These are phyloP conservation scores for Echria macrotheca DNA, from an alignment of 495 filamentous ascomycete genomes.

Conservation along the genomic window DNA sequence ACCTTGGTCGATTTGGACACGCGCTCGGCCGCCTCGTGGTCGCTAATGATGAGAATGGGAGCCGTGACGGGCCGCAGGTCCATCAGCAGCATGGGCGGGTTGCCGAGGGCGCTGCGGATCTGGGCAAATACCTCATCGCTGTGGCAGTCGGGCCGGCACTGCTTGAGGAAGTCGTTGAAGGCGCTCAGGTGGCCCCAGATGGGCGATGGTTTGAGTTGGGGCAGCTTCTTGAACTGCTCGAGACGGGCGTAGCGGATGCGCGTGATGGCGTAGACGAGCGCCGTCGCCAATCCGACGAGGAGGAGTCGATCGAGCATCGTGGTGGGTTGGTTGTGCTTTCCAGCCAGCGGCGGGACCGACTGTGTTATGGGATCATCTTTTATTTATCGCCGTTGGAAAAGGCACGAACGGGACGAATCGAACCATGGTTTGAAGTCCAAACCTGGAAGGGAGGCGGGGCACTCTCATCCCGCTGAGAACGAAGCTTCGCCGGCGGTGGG, in stretches of 20 bases:
- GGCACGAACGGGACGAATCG: too few relatives aligned
- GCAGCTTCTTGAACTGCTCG: constrained; percentile 26
- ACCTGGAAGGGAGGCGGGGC: too few relatives aligned
- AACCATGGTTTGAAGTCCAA: too few relatives aligned
- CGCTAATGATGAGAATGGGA: constrained; percentile 33
- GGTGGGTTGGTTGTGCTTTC: too few relatives aligned
- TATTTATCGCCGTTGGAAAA: too few relatives aligned
- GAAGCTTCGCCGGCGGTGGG: too few relatives aligned
- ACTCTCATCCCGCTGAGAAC: too few relatives aligned
- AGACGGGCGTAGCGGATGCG: constrained; percentile 20
- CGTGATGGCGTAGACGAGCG: too few relatives aligned
- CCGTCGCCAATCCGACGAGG: constrained; percentile 2
- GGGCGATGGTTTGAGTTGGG: constrained; percentile 24
- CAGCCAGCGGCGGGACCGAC: too few relatives aligned
- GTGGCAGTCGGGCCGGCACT: constrained; percentile 16
- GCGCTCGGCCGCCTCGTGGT: constrained; percentile 43
- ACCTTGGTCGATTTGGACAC: constrained; percentile 31
- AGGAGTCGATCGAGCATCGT: too few relatives aligned
- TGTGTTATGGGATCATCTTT: too few relatives aligned
- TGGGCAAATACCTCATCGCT: constrained; percentile 17
- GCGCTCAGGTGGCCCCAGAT: constrained; percentile 30
- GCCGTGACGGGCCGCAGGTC: constrained; percentile 33
- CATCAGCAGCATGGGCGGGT: constrained; percentile 25
- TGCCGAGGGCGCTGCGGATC: constrained; percentile 21
- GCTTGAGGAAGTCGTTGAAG: constrained; percentile 17